Percentiles rank a stretch among this genome's conserved stretches.
Evolutionary conservation across 202 grass and related monocot genomes (phyloP).

Genomic region (Eragrostis tef): DNA sequence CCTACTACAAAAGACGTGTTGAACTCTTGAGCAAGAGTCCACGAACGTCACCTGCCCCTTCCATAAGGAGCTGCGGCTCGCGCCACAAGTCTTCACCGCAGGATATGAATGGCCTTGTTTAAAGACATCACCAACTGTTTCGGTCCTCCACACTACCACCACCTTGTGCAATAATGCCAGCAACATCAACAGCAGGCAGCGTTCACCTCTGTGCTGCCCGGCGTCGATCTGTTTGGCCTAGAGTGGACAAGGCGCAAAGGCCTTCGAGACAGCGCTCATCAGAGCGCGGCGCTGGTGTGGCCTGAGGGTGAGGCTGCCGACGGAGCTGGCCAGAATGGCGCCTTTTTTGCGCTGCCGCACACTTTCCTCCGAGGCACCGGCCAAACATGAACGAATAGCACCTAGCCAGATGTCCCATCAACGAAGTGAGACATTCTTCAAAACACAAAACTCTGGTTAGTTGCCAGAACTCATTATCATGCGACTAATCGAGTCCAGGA

Average conservation of each 20-base stretch:
- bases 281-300: background rate
- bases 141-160: background rate
- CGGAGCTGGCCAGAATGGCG: background rate
- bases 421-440: no score
- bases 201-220: slow-evolving; percentile 25
- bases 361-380: background rate
- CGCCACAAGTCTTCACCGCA: no score
- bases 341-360: slow-evolving; percentile 6
- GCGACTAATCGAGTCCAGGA: background rate
- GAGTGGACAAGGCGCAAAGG: slow-evolving; percentile 1
- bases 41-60: no score
- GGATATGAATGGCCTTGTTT: slow-evolving; percentile 39
- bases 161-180: background rate
- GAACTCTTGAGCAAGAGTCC: no score
- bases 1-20: background rate
- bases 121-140: background rate
- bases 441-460: no score
- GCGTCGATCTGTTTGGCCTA: background rate
- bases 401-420: no score
- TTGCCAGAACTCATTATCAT: background rate
- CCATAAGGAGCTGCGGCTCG: background rate
- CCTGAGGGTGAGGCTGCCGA: background rate
- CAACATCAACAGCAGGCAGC: background rate
- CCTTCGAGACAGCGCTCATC: background rate
- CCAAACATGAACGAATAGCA: no score